Conservation (phyloP, 1,284 basidiomycete species). For the Austroboletus olivaceoglutinosus region DNA sequence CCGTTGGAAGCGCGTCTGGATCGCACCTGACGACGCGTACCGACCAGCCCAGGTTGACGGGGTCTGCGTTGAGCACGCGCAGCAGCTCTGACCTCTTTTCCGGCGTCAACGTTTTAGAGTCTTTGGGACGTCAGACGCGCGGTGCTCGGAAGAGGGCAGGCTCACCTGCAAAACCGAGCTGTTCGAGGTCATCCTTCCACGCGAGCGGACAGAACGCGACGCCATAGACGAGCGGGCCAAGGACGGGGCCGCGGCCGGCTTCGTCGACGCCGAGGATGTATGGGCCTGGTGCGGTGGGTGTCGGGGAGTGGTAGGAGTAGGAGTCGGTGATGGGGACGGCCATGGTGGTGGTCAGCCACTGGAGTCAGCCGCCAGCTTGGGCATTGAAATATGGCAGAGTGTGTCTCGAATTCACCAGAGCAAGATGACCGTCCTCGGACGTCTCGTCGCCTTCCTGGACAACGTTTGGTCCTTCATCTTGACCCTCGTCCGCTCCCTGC, state of each 20-base stretch:
- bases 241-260: slow-evolving; percentile 91
- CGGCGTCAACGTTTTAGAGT: slow-evolving; percentile 89
- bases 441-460: slow-evolving; percentile 11
- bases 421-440: background rate
- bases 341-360: slow-evolving; percentile 24
- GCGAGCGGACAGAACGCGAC: slow-evolving; percentile 87
- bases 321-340: slow-evolving; percentile 58
- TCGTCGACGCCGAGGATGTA: slow-evolving; percentile 96
- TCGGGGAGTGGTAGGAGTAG: slow-evolving; percentile 81
- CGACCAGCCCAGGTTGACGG: slow-evolving; percentile 75
- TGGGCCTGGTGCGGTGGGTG: slow-evolving; percentile 60
- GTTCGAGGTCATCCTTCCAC: slow-evolving; percentile 74
- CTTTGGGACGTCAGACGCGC: slow-evolving; percentile 36
- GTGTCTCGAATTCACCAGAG: background rate
- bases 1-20: background rate
- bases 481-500: slow-evolving; percentile 31
- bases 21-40: slow-evolving; percentile 73
- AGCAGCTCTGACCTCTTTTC: slow-evolving; percentile 67
- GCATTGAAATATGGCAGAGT: slow-evolving; percentile 18
- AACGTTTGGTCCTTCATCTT: slow-evolving; percentile 26
- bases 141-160: background rate
- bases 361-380: slow-evolving; percentile 17
- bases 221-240: slow-evolving; percentile 95
- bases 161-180: slow-evolving; percentile 86
- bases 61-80: slow-evolving; percentile 61